Percentiles rank a stretch among this genome's conserved stretches.
phyloP scores from a whole-genome alignment of 108 stramenopile species.

The Aureococcus anophagefferens region DNA sequence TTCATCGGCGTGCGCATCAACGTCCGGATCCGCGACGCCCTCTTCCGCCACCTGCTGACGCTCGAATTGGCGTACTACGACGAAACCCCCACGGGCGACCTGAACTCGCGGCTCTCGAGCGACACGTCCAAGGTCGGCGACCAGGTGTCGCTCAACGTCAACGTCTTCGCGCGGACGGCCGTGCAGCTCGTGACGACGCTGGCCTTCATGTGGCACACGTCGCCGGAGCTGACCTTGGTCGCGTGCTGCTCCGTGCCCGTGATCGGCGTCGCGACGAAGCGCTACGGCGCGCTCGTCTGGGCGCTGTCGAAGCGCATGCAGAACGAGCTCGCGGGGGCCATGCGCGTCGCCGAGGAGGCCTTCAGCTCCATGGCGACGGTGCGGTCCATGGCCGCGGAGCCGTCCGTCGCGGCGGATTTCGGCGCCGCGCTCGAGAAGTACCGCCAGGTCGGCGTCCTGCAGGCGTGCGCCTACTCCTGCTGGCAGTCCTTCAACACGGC shows the following conservation, averaged over 20 bases:
- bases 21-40: constrained; percentile 44
- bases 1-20: constrained; percentile 56
- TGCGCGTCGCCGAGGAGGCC: constrained; percentile 58
- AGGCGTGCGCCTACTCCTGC: constrained; percentile 49
- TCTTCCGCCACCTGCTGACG: constrained; percentile 59
- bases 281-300: constrained; percentile 62
- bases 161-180: constrained; percentile 57
- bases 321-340: constrained; percentile 67
- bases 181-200: constrained; percentile 62
- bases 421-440: not conserved
- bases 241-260: constrained; percentile 68
- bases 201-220: constrained; percentile 63
- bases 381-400: constrained; percentile 61
- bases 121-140: constrained; percentile 65
- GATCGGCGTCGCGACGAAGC: constrained; percentile 56
- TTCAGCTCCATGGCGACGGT: constrained; percentile 66
- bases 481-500: constrained; percentile 54
- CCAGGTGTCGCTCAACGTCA: constrained; percentile 71
- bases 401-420: constrained; percentile 9
- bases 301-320: constrained; percentile 64
- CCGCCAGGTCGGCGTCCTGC: not conserved
- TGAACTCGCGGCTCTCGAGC: constrained; percentile 2
- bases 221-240: constrained; percentile 60
- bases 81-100: constrained; percentile 36
- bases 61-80: constrained; percentile 53